Evolutionary conservation across 225 moss, liverwort and hornwort species (phyloP).

Genomic region (Marchantia paleacea): DNA sequence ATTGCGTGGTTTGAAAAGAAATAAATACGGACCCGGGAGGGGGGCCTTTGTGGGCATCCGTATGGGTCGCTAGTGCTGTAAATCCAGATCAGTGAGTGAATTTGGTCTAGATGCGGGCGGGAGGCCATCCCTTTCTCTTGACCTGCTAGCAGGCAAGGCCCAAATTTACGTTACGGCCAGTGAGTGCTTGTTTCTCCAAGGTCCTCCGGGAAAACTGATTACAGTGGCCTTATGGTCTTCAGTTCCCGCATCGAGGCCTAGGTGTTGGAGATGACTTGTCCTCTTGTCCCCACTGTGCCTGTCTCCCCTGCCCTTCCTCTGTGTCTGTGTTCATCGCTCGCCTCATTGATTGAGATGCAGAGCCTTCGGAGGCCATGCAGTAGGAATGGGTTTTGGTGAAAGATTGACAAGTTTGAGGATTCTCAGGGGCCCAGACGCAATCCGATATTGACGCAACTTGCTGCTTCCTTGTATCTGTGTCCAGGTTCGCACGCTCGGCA

Average conservation of each 20-base stretch:
- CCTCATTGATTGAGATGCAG: slow-evolving; percentile 28
- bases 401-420: slow-evolving; percentile 6
- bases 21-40: neutral
- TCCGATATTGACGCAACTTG: slow-evolving; percentile 21
- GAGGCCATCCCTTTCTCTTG: neutral
- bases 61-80: neutral
- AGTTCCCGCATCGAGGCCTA: slow-evolving; percentile 1
- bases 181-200: slow-evolving; percentile 10
- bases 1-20: slow-evolving; percentile 13
- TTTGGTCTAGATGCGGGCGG: neutral
- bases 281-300: neutral
- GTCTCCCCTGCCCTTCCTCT: neutral
- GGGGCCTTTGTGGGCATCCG: neutral
- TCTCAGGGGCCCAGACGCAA: neutral
- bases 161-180: neutral
- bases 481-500: slow-evolving; percentile 7
- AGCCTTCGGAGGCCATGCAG: slow-evolving; percentile 12
- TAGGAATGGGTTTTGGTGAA: slow-evolving; percentile 20
- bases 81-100: slow-evolving; percentile 29
- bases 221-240: slow-evolving; percentile 14
- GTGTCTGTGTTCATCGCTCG: neutral
- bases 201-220: slow-evolving; percentile 3
- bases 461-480: slow-evolving; percentile 15
- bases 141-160: neutral
- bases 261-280: neutral